These are phyloP conservation scores for Calonectria leucothoes DNA, from an alignment of 2,329 filamentous ascomycete species.

Conservation along the genomic window DNA sequence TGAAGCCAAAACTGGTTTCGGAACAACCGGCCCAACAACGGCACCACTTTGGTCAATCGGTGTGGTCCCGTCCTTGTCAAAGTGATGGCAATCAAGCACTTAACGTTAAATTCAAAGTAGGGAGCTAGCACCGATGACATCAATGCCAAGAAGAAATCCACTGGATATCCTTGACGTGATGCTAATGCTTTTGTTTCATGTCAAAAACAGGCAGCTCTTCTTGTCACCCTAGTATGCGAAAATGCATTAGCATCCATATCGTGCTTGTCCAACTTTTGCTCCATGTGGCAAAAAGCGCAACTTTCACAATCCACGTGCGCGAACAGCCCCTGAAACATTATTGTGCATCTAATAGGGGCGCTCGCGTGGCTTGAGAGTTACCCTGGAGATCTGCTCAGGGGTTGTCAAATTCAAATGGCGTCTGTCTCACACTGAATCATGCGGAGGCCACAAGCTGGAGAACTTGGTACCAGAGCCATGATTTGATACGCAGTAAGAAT, in stretches of 20 bases:
- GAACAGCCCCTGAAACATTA: neutral
- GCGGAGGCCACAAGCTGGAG: neutral
- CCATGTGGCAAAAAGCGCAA: neutral
- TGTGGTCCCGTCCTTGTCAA: neutral
- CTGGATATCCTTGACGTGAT: neutral
- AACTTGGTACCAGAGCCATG: too few relatives aligned
- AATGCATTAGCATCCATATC: neutral
- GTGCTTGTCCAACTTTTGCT: neutral
- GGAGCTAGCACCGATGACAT: neutral
- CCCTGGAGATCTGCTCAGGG: too few relatives aligned
- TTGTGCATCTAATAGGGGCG: neutral
- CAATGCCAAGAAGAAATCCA: neutral
- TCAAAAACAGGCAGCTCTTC: neutral
- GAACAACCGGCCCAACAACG: neutral
- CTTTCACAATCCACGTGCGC: neutral
- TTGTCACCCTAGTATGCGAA: neutral
- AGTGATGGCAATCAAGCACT: neutral
- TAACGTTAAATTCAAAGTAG: neutral
- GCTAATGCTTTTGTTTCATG: neutral
- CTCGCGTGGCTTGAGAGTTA: too few relatives aligned
- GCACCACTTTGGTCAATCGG: neutral
- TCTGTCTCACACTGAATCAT: neutral
- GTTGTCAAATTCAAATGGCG: neutral
- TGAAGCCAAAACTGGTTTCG: neutral
- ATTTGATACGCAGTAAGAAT: neutral